phyloP scores from a whole-genome alignment of 371 early-diverging fungal genomes.

The Funneliformis caledonium region DNA sequence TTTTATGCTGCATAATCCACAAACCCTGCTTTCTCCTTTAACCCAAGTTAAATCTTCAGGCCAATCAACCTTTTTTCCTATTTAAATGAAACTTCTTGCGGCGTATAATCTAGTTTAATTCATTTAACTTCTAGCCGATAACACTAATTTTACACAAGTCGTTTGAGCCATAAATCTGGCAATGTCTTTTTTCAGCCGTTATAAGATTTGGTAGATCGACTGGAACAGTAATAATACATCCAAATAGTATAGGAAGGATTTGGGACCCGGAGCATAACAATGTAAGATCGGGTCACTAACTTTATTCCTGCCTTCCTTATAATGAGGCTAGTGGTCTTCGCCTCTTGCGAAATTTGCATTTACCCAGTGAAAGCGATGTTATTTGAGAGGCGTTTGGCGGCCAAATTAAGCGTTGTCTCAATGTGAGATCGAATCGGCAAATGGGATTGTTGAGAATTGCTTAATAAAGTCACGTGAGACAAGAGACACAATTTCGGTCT shows the following conservation, averaged over 20 bases:
- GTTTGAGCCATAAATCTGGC: constrained; percentile 18
- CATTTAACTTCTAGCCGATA: constrained; percentile 18
- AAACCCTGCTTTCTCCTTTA: constrained; percentile 5
- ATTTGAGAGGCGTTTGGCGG: constrained; percentile 15
- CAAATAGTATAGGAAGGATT: constrained; percentile 35
- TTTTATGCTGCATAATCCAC: too few relatives aligned
- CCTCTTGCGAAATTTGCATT: constrained; percentile 3
- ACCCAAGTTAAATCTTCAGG: constrained; percentile 31
- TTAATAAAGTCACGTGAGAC: constrained; percentile 12
- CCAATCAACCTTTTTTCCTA: not conserved
- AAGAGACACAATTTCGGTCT: constrained; percentile 19
- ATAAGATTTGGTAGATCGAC: constrained; percentile 27
- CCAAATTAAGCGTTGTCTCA: not conserved
- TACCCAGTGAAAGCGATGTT: constrained; percentile 26
- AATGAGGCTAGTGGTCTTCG: constrained; percentile 14
- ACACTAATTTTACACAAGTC: constrained; percentile 8
- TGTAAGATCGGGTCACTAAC: constrained; percentile 22
- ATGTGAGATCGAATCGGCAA: not conserved
- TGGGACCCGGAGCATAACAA: constrained; percentile 34
- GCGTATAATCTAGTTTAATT: constrained; percentile 18
- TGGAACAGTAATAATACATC: constrained; percentile 32
- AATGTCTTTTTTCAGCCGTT: constrained; percentile 35
- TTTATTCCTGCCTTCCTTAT: not conserved
- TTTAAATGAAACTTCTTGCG: not conserved
- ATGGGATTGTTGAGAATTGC: constrained; percentile 15